Evolutionary conservation across 768 basidiomycete genomes (phyloP).

Genomic region (Lentinula detonsa): DNA sequence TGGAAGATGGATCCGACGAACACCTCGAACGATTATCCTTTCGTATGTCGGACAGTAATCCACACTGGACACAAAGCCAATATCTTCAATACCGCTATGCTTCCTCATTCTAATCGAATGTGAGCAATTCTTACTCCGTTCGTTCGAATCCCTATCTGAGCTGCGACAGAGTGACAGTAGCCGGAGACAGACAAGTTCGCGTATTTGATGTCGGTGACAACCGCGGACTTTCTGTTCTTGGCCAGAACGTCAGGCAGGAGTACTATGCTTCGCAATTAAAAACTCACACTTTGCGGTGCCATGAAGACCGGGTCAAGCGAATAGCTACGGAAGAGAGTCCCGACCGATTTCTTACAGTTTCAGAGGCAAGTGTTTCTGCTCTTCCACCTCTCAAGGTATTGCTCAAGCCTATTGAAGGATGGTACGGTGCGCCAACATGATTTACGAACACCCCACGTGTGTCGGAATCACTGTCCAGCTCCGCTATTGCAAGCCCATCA

Average conservation of each 20-base stretch:
- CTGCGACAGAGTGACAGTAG: conserved; percentile 55
- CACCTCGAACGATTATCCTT: conserved; percentile 49
- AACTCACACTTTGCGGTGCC: conserved; percentile 60
- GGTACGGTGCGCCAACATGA: conserved; percentile 88
- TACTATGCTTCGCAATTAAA: conserved; percentile 43
- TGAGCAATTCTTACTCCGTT: conserved; percentile 26
- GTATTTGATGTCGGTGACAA: conserved; percentile 65
- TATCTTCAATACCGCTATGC: conserved; percentile 79
- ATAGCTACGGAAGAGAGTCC: conserved; percentile 78
- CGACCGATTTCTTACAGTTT: conserved; percentile 70
- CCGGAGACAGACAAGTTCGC: conserved; percentile 70
- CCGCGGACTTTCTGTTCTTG: conserved; percentile 27
- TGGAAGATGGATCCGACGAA: conserved; percentile 62
- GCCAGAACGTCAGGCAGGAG: conserved; percentile 31
- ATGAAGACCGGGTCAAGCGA: conserved; percentile 60
- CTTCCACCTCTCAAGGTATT: conserved; percentile 9
- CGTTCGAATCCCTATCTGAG: neutral
- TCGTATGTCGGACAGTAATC: conserved; percentile 60
- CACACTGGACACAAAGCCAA: conserved; percentile 77
- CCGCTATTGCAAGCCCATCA: conserved; percentile 63
- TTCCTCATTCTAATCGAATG: conserved; percentile 77
- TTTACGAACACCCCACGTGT: conserved; percentile 64
- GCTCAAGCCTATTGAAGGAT: conserved; percentile 43
- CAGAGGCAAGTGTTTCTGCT: conserved; percentile 47
- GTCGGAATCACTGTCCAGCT: conserved; percentile 56